Evolutionary conservation across 495 filamentous ascomycete species (phyloP), one percentile per base, ranked within the genome.

Genomic region (Penicillium salamii): DNA sequence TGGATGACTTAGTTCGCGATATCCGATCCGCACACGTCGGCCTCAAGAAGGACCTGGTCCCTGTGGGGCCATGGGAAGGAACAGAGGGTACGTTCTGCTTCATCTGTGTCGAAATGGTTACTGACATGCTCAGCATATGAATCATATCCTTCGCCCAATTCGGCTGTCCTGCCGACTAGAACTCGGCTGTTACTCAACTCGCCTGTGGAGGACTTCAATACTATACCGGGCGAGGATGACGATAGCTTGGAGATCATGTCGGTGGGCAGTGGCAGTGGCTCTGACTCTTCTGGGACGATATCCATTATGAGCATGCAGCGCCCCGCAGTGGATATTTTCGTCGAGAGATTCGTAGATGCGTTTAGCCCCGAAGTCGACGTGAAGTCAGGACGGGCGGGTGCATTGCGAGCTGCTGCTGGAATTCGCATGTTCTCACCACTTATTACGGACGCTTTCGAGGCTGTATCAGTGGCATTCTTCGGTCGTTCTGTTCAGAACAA

Each of bases 391-490:
- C 63, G 64, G 18, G 70, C 72, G 7, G 72, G 70, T 24, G 72
- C 72, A 6, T 43, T 74, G 14, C 65, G 72, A 19, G 66, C 68
- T 13, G 72, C 70, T 5, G 72, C 72, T 0, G 61, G 55, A 17
- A 72, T 74, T 41, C 69, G 72, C 40, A 74, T 74, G 69, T 74
- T 72, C 20, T 72, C 69, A 0, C 72, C 72, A 1, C 58, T 76
- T 7, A 65, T 76, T 7, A 57, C 57, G 1, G 68, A 71, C 42
- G 70, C 72, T 0, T 76, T 70, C 39, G 65, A 72, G 40, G 64
- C 70, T 5, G 72, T 76, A 0, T 69, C 70, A 6, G 58, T 72
- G 23, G 69, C 67, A 2, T 76, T 74, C 44, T 74, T 71, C 55
- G 72, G 72, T 17, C 57, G 70, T 2, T 69, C 65, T 11, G 49